Evolutionary conservation across 768 basidiomycete species (phyloP), one percentile per base, ranked within the genome.

Genomic region (Scleroderma citrinum): DNA sequence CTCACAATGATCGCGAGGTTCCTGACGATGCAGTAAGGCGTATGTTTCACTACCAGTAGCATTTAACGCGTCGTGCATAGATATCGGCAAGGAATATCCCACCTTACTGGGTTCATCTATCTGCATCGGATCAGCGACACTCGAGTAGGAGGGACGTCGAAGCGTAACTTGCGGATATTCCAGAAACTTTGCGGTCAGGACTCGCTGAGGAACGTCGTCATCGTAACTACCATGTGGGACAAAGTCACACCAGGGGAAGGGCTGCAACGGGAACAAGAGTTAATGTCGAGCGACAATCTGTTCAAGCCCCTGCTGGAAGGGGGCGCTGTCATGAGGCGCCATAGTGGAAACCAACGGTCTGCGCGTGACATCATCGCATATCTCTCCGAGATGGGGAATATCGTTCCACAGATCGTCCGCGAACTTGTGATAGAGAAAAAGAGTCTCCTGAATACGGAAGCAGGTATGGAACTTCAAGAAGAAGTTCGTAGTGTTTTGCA

Each of bases 201-300:
- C 63, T 36, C 68, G 56, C 45, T 61, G 23, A 52, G 53, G 20
- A 62, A 68, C 31, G 62, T 70, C 5, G 47, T 67, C 21, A 55
- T 71, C 7, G 62, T 60, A 16, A 68, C 70, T 1, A 68, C 70
- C 10, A 69, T 67, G 62, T 71, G 68, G 69, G 61, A 61, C 44
- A 55, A 51, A 14, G 49, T 61, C 16, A 49, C 49, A 3, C 31
- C 32, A 20, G 51, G 43, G 3, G 51, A 51, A 7, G 68, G 60
- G 14, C 39, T 52, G 21, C 39, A 43, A 19, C 61, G 70, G 16
- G 68, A 68, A 43, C 29, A 46, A 17, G 55, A 70, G 47, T 58
- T 71, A 19, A 41, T 48, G 40, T 26, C 34, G 19, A 26, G 24
- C 4, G 16, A 23, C 12, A n/a, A 21, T n/a, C 16, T 41, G 11